phyloP scores from a whole-genome alignment of 441 rosid species.

The Omphalea diandra region DNA sequence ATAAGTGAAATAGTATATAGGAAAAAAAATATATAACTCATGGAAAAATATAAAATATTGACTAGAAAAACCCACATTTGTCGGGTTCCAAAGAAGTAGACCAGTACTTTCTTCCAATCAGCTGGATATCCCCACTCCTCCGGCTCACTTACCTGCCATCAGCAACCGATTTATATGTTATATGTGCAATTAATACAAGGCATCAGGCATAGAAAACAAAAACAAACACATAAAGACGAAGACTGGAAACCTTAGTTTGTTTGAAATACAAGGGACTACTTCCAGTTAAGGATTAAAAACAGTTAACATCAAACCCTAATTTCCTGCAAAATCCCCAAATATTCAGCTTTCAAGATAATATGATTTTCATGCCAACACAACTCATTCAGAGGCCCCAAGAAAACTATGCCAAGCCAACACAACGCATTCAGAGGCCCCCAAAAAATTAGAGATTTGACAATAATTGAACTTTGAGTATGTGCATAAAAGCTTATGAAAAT shows the following conservation, averaged over 20 bases:
- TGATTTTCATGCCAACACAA: background rate
- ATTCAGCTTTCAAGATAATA: background rate
- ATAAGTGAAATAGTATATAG: background rate
- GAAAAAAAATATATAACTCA: background rate
- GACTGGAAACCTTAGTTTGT: background rate
- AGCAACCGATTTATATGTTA: slow-evolving; percentile 18
- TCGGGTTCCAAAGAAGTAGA: slow-evolving; percentile 94
- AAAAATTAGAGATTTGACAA: background rate
- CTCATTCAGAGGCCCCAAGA: background rate
- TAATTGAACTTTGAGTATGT: background rate
- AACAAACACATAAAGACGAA: background rate
- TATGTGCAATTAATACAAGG: background rate
- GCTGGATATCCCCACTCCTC: slow-evolving; percentile 90
- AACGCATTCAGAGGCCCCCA: no score
- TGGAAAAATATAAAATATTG: slow-evolving; percentile 16
- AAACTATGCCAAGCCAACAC: no score
- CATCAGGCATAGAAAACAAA: no score
- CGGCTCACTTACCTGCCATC: slow-evolving; percentile 86
- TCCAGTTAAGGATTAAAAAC: background rate
- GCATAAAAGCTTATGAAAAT: background rate
- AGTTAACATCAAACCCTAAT: background rate
- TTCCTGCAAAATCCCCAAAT: background rate
- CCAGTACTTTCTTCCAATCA: slow-evolving; percentile 93
- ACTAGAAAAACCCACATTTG: slow-evolving; percentile 68
- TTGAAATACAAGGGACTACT: background rate